A percentile compares a stretch with the other conserved stretches of the same genome.
Conservation (phyloP, 345 rosid species). For the Rhodomyrtus tomentosa region DNA sequence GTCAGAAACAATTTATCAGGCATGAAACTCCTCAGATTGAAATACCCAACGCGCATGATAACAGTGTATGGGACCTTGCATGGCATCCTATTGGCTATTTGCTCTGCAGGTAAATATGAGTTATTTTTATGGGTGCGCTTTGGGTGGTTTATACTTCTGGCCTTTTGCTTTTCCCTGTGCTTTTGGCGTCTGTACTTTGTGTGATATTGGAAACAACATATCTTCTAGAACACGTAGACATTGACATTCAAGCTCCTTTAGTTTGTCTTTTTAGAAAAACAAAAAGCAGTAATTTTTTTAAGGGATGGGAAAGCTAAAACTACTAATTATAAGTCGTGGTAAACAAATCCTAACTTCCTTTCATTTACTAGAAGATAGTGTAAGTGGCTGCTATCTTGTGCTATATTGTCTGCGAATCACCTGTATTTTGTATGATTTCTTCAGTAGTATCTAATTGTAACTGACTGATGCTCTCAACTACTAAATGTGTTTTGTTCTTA, state of each 20-base stretch:
- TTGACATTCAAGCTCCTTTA: background rate
- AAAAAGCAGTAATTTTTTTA: background rate
- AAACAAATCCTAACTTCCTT: background rate
- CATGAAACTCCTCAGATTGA: slow-evolving; percentile 95
- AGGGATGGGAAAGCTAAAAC: background rate
- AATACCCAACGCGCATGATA: slow-evolving; percentile 76
- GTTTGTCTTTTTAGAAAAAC: background rate
- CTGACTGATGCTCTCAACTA: background rate
- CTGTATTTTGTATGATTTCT: background rate
- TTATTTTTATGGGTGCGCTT: background rate
- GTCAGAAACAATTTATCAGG: slow-evolving; percentile 27
- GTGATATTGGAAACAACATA: background rate
- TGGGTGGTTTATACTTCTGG: background rate
- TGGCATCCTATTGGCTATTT: slow-evolving; percentile 99
- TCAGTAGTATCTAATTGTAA: background rate
- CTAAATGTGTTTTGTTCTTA: slow-evolving; percentile 3
- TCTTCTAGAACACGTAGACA: background rate
- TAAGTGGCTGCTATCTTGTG: background rate
- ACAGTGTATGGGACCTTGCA: slow-evolving; percentile 91
- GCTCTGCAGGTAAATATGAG: slow-evolving; percentile 70
- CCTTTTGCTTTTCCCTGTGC: background rate
- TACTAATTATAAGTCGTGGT: background rate
- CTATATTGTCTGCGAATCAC: background rate
- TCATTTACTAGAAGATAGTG: background rate
- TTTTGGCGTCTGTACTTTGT: background rate